These are phyloP conservation scores for Phaffomyces thermotolerans DNA, from an alignment of 805 yeast species.

Conservation along the genomic window DNA sequence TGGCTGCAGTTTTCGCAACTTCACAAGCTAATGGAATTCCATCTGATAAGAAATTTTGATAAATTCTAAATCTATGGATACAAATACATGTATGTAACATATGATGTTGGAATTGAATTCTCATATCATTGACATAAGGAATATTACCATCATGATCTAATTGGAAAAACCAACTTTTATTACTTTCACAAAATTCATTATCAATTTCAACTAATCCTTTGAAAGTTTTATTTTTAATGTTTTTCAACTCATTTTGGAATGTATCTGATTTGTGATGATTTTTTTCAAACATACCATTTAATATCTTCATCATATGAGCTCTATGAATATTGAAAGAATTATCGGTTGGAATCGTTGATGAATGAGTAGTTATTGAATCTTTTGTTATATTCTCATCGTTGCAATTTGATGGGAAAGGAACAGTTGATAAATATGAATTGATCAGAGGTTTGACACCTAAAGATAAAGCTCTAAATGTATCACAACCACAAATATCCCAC, in stretches of 20 bases:
- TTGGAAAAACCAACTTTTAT: conserved; percentile 23
- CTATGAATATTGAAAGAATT: conserved; percentile 23
- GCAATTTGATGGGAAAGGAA: conserved; percentile 28
- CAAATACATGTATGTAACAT: conserved; percentile 27
- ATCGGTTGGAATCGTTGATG: conserved; percentile 20
- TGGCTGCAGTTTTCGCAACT: conserved; percentile 21
- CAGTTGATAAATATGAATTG: conserved; percentile 18
- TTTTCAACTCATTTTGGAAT: conserved; percentile 13
- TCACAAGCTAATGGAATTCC: conserved; percentile 25
- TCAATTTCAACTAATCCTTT: conserved; percentile 23
- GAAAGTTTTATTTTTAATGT: conserved; percentile 15
- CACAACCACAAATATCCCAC: conserved; percentile 27
- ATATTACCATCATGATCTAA: conserved; percentile 19
- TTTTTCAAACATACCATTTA: conserved; percentile 22
- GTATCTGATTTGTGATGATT: conserved; percentile 13
- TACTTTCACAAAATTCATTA: conserved; percentile 19
- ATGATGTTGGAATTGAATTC: conserved; percentile 25
- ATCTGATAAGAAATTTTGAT: conserved; percentile 22
- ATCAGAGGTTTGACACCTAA: conserved; percentile 20
- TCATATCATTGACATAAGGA: conserved; percentile 18
- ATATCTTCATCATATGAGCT: conserved; percentile 22
- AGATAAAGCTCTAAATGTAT: conserved; percentile 21
- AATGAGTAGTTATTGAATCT: conserved; percentile 15
- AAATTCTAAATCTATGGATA: conserved; percentile 25
- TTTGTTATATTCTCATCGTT: conserved; percentile 25